Evolutionary conservation across 768 basidiomycete species (phyloP), one percentile per base, ranked within the genome.

Genomic region (Leccinum incarnatum): DNA sequence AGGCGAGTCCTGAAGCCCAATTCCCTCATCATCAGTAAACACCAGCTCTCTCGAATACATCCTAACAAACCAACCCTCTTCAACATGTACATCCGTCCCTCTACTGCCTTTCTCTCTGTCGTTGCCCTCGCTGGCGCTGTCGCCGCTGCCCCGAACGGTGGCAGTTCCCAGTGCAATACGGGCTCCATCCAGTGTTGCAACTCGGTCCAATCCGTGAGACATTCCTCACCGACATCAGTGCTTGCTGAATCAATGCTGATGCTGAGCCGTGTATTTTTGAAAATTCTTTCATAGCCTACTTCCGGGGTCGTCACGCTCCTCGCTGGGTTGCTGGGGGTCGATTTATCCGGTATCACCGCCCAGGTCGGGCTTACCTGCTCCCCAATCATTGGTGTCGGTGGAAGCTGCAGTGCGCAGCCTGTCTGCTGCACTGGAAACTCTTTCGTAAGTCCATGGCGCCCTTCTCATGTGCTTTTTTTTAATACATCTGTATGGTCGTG

Each of bases 391-490:
- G 40, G 40, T 42, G 17, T 21, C 21, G n/a, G 29, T 8, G 3
- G 34, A 2, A 29, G 23, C 19, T 32, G 19, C 19, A 7, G 19
- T 17, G 10, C 12, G 19, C 37, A 53, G 37, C 32, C 59, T 4
- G 34, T 48, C 14, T 60, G 59, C 56, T 60, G 56, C 52, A 36
- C 14, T 11, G 59, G 60, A 2, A 34, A 54, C 14, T 7, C 4
- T 3, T 59, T 53, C 2, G 57, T 60, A 46, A 40, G 56, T 15
- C 9, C 17, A 53, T 49, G 0, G 9, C 1, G 9, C 3, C 3
- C 23, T 23, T 23, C 23, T 23, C 23, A 23, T 23, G 23, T 25
- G 15, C 15, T n/a, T 12, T 3, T 15, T 19, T 29, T 21, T 29
- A 0, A 11, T 17, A 5, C 7, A 12, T 11, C 56, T 29, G 25